phyloP scores from a whole-genome alignment of 192 early-diverging fungal genomes.

The Coemansia sp. region DNA sequence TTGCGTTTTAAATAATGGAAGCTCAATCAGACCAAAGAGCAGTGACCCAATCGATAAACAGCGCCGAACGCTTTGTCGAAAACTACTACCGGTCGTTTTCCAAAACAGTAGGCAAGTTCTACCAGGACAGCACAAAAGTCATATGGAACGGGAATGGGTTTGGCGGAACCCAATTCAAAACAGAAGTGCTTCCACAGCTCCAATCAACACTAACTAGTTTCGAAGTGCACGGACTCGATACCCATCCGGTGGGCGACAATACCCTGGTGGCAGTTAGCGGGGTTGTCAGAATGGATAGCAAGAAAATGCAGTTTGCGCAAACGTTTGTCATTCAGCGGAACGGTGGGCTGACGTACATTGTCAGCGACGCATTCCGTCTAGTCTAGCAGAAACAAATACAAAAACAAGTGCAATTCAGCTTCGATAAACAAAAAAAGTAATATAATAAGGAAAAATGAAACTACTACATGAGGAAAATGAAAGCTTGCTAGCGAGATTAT shows the following conservation, averaged over 20 bases:
- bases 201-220: slow-evolving; percentile 9
- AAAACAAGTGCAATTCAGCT: no score
- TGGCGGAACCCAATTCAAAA: slow-evolving; percentile 26
- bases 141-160: slow-evolving; percentile 43
- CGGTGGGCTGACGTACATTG: slow-evolving; percentile 27
- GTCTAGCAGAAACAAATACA: slow-evolving; percentile 18
- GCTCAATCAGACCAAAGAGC: not conserved
- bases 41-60: slow-evolving; percentile 1
- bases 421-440: not conserved
- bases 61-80: slow-evolving; percentile 31
- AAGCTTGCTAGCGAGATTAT: not conserved
- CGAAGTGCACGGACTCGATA: slow-evolving; percentile 27
- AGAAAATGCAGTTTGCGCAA: slow-evolving; percentile 36
- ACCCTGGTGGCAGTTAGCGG: slow-evolving; percentile 22
- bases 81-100: slow-evolving; percentile 30
- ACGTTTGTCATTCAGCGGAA: slow-evolving; percentile 25
- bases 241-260: slow-evolving; percentile 18
- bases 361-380: slow-evolving; percentile 42
- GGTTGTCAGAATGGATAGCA: slow-evolving; percentile 4
- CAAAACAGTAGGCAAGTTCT: slow-evolving; percentile 22
- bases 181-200: slow-evolving; percentile 13
- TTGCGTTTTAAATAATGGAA: not conserved
- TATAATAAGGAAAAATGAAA: slow-evolving; percentile 4
- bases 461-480: not conserved
- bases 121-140: slow-evolving; percentile 23